These are phyloP conservation scores for Parathielavia appendiculata DNA, from an alignment of 495 filamentous ascomycete species.

Conservation along the genomic window DNA sequence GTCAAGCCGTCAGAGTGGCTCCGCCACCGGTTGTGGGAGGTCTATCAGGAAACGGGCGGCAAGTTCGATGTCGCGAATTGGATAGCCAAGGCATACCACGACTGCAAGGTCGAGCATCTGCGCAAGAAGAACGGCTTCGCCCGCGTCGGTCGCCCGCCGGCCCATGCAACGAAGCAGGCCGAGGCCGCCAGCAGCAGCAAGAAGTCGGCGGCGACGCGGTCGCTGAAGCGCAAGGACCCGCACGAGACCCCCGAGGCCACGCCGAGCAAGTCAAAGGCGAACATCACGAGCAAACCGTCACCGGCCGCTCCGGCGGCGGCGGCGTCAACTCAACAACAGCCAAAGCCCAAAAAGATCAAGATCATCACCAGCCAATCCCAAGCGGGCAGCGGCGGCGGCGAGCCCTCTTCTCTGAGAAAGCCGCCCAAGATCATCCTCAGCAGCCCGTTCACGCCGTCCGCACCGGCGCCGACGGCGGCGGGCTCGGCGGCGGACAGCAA, in stretches of 20 bases:
- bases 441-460: slow-evolving; percentile 2
- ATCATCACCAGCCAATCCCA: slow-evolving; percentile 9
- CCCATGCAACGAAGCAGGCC: slow-evolving; percentile 22
- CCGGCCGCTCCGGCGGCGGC: neutral
- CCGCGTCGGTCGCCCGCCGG: slow-evolving; percentile 45
- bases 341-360: slow-evolving; percentile 2
- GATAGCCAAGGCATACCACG: slow-evolving; percentile 42
- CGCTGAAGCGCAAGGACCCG: slow-evolving; percentile 26
- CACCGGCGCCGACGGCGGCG: neutral
- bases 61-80: slow-evolving; percentile 40
- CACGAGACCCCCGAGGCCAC: slow-evolving; percentile 21
- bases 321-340: neutral
- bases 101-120: slow-evolving; percentile 37
- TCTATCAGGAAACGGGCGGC: slow-evolving; percentile 32
- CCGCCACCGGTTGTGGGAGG: slow-evolving; percentile 43
- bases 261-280: slow-evolving; percentile 1
- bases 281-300: neutral
- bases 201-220: neutral
- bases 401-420: neutral
- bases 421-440: slow-evolving; percentile 1
- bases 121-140: slow-evolving; percentile 41
- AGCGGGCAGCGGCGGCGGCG: neutral
- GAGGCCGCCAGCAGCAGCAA: slow-evolving; percentile 4
- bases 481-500: neutral
- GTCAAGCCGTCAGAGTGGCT: slow-evolving; percentile 45